A percentile compares a stretch with the other conserved stretches of the same genome.
Evolutionary conservation across 768 basidiomycete genomes (phyloP).

Genomic region (Bullera alba): DNA sequence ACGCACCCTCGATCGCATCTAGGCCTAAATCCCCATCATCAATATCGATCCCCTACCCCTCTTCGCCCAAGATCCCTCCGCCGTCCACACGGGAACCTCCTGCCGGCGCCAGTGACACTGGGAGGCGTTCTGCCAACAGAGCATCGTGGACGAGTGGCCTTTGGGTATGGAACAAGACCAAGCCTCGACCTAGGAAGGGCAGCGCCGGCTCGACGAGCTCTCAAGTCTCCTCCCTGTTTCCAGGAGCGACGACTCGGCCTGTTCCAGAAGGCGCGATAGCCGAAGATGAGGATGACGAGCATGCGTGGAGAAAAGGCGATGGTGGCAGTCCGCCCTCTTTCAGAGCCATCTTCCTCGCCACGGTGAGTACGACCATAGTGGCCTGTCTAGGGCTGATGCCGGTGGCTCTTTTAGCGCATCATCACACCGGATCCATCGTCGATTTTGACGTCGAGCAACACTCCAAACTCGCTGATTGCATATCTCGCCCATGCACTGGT

Average conservation of each 20-base stretch:
- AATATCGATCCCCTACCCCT: slow-evolving; percentile 10
- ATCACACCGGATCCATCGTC: slow-evolving; percentile 40
- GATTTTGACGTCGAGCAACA: slow-evolving; percentile 18
- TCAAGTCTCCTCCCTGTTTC: neutral
- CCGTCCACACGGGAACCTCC: neutral
- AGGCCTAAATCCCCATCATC: too few relatives aligned
- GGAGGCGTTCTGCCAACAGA: slow-evolving; percentile 1
- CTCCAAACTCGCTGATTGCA: slow-evolving; percentile 30
- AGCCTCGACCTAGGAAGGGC: slow-evolving; percentile 2
- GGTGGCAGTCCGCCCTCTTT: slow-evolving; percentile 38
- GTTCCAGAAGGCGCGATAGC: slow-evolving; percentile 2
- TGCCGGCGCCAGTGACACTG: too few relatives aligned
- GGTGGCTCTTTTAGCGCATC: slow-evolving; percentile 27
- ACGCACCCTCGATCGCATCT: slow-evolving; percentile 13
- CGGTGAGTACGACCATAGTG: too few relatives aligned
- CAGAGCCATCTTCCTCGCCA: slow-evolving; percentile 39
- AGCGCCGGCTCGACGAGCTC: slow-evolving; percentile 6
- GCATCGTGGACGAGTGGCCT: slow-evolving; percentile 32
- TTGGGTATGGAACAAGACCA: slow-evolving; percentile 31
- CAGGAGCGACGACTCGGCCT: neutral
- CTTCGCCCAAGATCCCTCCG: slow-evolving; percentile 3
- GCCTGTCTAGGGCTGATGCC: neutral
- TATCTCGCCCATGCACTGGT: slow-evolving; percentile 39
- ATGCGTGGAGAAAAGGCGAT: slow-evolving; percentile 29
- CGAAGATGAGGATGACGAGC: slow-evolving; percentile 24